These are phyloP conservation scores for Saccharomycopsis sp. DNA, from an alignment of 805 yeast species.

Conservation along the genomic window DNA sequence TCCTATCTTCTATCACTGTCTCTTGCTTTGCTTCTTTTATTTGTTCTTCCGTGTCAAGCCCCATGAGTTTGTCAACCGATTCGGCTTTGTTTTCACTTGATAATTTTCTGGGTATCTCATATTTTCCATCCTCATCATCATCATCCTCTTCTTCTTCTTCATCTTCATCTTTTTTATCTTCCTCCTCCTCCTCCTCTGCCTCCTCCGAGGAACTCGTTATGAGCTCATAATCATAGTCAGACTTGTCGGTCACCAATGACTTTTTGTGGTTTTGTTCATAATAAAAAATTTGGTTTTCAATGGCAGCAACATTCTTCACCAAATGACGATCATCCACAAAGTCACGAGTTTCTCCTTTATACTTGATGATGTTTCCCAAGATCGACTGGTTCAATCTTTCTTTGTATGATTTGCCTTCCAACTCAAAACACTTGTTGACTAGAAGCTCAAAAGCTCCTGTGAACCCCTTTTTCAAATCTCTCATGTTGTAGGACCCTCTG, in stretches of 20 bases:
- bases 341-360: slow-evolving; percentile 65
- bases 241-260: not conserved
- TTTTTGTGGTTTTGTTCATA: slow-evolving; percentile 8
- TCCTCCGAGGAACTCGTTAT: slow-evolving; percentile 3
- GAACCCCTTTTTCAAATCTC: slow-evolving; percentile 77
- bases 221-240: slow-evolving; percentile 1
- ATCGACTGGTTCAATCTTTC: slow-evolving; percentile 63
- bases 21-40: not conserved
- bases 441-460: slow-evolving; percentile 79
- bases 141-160: slow-evolving; percentile 23
- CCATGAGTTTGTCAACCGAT: not conserved
- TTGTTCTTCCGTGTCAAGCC: not conserved
- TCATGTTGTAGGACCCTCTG: slow-evolving; percentile 71
- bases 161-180: slow-evolving; percentile 24
- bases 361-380: slow-evolving; percentile 69
- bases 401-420: slow-evolving; percentile 57
- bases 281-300: slow-evolving; percentile 27
- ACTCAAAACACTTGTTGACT: slow-evolving; percentile 63
- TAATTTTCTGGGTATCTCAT: slow-evolving; percentile 12
- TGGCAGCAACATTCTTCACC: slow-evolving; percentile 51
- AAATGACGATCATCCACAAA: slow-evolving; percentile 64
- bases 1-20: not conserved
- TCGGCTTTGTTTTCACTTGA: not conserved
- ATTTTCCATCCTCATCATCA: slow-evolving; percentile 12
- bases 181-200: not conserved